Evolutionary conservation across 768 basidiomycete genomes (phyloP), one percentile per base, ranked within the genome.

Genomic region (Lactarius psammicola): DNA sequence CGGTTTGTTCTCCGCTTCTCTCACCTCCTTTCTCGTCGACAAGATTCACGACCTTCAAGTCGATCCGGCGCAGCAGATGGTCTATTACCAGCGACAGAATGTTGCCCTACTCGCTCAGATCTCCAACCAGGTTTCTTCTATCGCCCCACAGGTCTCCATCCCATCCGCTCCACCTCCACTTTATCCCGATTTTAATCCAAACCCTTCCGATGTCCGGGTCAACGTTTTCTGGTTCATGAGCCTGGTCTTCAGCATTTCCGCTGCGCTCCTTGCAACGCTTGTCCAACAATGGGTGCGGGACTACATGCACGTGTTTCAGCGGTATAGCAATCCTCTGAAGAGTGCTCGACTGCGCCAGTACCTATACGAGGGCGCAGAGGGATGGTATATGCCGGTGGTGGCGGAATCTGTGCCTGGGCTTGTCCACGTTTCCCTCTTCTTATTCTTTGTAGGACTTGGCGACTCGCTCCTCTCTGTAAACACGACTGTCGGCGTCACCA

Each of bases 381-480:
- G 67, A 51, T 83, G 80, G 70, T 71, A 73, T 11, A 77, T 84
- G 73, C 71, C 76, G 6, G 69, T 75, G 4, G 70, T 84, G 8
- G 78, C 82, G 3, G 76, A 78, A 46, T 67, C 74, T 15, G 78
- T 84, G 28, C 83, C 82, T 0, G 74, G 79, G n/a, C 76, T 84
- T 10, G 76, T 85, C 26, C 83, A 84, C 65, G 72, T 80, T 7
- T 80, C 82, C 2, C 74, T 83, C 17, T 76, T 82, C 26, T 73
- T 84, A 10, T 84, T 84, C 73, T 79, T 86, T 71, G 75, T 79
- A 34, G 80, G 81, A 36, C 75, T 85, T 36, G 72, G 82, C 38
- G 76, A 78, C 26, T 82, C 84, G 68, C 73, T 84, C 34, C 72
- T 72, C 63, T 72, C 78, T 11, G 70, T 70, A 42, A 66, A 70